phyloP scores from a whole-genome alignment of 1,139 yeast species.

The Saccharomycopsis hybrid region DNA sequence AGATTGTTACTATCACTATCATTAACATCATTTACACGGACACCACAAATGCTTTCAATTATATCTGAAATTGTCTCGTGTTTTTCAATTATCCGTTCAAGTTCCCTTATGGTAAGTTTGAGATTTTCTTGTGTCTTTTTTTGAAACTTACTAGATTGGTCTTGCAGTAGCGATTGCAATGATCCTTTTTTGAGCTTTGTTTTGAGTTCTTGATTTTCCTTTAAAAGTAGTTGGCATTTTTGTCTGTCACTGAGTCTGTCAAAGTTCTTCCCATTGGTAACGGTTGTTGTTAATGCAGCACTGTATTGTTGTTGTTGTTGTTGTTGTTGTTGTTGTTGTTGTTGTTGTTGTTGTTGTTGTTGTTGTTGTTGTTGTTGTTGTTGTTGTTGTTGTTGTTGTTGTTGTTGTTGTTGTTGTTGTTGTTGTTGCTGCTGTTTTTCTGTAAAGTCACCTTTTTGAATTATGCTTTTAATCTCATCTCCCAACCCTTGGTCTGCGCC shows the following conservation, averaged over 20 bases:
- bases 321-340: slow-evolving; percentile 3
- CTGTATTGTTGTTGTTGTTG: not conserved
- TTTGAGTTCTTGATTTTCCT: slow-evolving; percentile 2
- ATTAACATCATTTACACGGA: slow-evolving; percentile 43
- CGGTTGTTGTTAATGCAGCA: slow-evolving; percentile 10
- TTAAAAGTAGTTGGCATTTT: not conserved
- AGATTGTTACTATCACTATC: slow-evolving; percentile 38
- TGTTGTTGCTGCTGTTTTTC: not conserved
- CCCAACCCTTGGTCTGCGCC: not conserved
- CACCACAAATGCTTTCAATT: slow-evolving; percentile 51
- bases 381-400: slow-evolving; percentile 3
- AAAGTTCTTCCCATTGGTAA: slow-evolving; percentile 14
- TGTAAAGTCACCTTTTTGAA: not conserved
- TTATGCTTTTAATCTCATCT: not conserved
- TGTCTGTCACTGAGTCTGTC: not conserved
- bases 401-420: not conserved
- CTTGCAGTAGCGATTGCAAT: not conserved
- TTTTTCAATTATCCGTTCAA: slow-evolving; percentile 35
- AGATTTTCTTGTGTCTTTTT: not conserved
- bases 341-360: not conserved
- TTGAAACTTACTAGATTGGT: not conserved
- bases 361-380: too few species aligned
- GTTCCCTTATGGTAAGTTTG: slow-evolving; percentile 20
- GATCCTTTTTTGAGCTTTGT: not conserved
- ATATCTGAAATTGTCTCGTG: slow-evolving; percentile 47